Percentiles rank a stretch among this genome's conserved stretches.
Conservation (phyloP, 2,329 filamentous ascomycete species). For the Myriosclerotinia curreyana region DNA sequence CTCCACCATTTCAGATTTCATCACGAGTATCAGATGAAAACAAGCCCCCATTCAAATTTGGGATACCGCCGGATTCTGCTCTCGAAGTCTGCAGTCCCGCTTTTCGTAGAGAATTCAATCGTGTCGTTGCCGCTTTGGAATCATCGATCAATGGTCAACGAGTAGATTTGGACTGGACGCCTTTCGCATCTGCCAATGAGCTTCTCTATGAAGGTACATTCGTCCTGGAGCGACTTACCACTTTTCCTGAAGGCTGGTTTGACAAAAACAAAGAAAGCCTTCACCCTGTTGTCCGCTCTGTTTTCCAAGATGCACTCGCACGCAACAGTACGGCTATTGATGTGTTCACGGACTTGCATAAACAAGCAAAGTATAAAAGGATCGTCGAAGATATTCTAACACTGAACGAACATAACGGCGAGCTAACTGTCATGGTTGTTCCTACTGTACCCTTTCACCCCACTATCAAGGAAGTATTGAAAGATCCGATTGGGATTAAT, state of each 20-base stretch:
- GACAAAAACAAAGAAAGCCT: constrained; percentile 48
- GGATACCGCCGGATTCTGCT: constrained; percentile 46
- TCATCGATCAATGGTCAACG: constrained; percentile 37
- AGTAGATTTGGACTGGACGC: constrained; percentile 42
- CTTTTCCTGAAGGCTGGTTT: constrained; percentile 41
- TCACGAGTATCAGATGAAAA: not conserved
- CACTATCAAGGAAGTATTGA: constrained; percentile 49
- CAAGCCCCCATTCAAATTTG: constrained; percentile 48
- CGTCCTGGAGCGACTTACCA: constrained; percentile 50
- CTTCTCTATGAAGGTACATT: constrained; percentile 53
- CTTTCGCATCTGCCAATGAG: constrained; percentile 49
- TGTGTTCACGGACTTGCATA: constrained; percentile 48
- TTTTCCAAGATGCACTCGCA: constrained; percentile 44
- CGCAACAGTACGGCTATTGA: constrained; percentile 45
- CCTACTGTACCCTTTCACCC: constrained; percentile 50
- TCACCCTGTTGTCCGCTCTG: constrained; percentile 48
- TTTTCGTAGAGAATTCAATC: constrained; percentile 45
- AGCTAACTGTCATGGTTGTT: constrained; percentile 46
- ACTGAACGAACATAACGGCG: constrained; percentile 29
- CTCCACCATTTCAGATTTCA: constrained; percentile 28
- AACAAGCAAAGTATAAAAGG: constrained; percentile 45
- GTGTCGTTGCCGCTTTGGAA: constrained; percentile 43
- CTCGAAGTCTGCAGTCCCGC: constrained; percentile 44
- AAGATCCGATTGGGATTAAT: constrained; percentile 50
- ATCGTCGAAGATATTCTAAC: constrained; percentile 44